Base-by-base conservation (phyloP, 176 grass and related monocot genomes). In the Luzula sylvatica region DNA sequence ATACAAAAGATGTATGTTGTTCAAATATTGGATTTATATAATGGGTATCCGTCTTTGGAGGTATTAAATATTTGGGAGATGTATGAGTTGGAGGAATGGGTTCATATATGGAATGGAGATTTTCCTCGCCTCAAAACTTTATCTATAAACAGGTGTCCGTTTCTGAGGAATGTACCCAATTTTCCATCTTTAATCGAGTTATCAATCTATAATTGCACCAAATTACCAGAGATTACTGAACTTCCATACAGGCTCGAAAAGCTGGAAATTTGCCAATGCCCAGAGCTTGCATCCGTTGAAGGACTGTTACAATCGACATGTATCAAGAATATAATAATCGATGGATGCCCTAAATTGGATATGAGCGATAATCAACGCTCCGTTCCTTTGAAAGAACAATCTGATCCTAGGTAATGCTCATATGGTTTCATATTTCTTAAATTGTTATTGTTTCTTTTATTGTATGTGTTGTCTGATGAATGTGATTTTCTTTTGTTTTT, bases 51-150 rank as follows among this genome's bases (percentile, higher is more conserved):
- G 35, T 64, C 67, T 3, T 46, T 78, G 18, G 38, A 55, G 24
- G 11, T 15, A 42, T 42, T 61, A 52, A 72, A 23, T 52, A 45
- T 79, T 30, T 67, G 68, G 61, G 67, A 60, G 20, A 66, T 78
- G 60, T 72, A 78, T 40, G 68, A 60, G 25, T 54, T 57, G 75
- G 60, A 57, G 7, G 32, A 57, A 8, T 66, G 58, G 75, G 11
- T 28, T 43, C 27, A 53, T 23, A 21, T 38, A 54, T 20, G 14
- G 30, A 62, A 66, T 13, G 21, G 16, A 21, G 59, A 58, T 26
- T 78, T 72, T 20, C 75, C 60, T 26, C 0, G 4, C 17, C 68
- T 79, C 14, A 29, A 9, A n/a, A 51, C 18, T 22, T 16, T 79
- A 53, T 72, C 11, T 16, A 72, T 72, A 7, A 53, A 29, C 16